Evolutionary conservation across 306 rosid species (phyloP).

Genomic region (Citrullus mucosospermus): DNA sequence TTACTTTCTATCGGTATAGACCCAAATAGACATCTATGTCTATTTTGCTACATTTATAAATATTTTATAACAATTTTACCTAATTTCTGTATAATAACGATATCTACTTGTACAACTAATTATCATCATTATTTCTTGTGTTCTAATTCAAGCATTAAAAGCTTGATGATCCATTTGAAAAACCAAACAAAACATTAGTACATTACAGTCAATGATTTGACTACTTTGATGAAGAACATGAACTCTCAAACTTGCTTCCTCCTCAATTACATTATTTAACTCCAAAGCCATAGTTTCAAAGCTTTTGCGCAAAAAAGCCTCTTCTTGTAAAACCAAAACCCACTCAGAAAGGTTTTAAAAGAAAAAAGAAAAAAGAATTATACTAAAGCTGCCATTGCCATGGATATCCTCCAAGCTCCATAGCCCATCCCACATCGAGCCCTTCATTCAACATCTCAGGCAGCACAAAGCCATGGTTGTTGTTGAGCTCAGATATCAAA

Average conservation of each 20-base stretch:
- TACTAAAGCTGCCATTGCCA: conserved; percentile 32
- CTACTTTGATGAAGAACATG: neutral
- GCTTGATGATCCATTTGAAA: neutral
- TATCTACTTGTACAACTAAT: neutral
- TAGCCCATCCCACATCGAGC: conserved; percentile 42
- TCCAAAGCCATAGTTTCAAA: neutral
- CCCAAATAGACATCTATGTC: no score
- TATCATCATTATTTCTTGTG: neutral
- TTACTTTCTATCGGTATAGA: no score
- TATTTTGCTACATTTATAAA: no score
- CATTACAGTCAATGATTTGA: neutral
- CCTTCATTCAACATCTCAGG: conserved; percentile 35
- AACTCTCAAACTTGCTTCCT: neutral
- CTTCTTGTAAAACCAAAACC: neutral
- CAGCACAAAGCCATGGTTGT: conserved; percentile 19
- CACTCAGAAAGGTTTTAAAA: neutral
- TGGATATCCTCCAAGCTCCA: conserved; percentile 74
- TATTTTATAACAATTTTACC: no score
- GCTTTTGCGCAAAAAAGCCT: neutral
- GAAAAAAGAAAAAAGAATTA: no score
- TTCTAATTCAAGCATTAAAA: neutral
- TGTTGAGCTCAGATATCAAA: conserved; percentile 28
- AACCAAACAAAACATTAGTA: neutral
- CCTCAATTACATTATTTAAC: neutral
- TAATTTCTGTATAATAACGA: no score